Evolutionary conservation across 202 grass and related monocot genomes (phyloP), one percentile per base, ranked within the genome.

Genomic region (Alloteropsis angusta): DNA sequence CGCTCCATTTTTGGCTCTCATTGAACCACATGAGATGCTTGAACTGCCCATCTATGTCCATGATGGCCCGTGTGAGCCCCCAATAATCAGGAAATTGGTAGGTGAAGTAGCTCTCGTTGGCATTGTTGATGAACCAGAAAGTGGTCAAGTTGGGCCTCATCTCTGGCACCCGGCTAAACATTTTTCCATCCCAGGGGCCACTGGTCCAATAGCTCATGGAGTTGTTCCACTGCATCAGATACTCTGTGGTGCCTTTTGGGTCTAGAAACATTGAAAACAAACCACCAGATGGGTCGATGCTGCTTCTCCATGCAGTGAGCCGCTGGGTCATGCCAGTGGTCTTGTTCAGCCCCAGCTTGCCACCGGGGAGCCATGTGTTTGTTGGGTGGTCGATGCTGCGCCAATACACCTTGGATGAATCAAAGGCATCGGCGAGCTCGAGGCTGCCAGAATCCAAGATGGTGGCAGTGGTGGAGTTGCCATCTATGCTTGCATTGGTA

Each of bases 331-430:
- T 10, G 16, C 77, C 63, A 9, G 88, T 88, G 50, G 22, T 22
- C 86, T 88, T 94, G 72, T 86, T 88, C 62, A 89, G 60, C 9
- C 73, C 85, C 6, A 93, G 65, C 78, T 87, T 90, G 35, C 26
- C 54, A 4, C 74, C 64, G 0, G 91, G 82, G 35, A 93, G 88
- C 82, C 84, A 93, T 14, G 87, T 90, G 53, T 93, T 62, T 25
- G 85, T 88, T 0, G 82, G 91, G 60, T 93, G 49, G 7, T 93
- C 91, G 0, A 93, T 82, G 85, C 93, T 97, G 71, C 74, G 65
- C 93, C 93, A 97, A 18, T 86, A 84, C 22, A 90, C 60, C 4
- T 23, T 86, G 7, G 87, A 88, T 44, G 83, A 32, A 26, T 88
- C 41, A 52, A 53, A 77, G 54, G 75, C 78, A 32, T 93, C 77